Base-by-base conservation (phyloP, 495 filamentous ascomycete species). In the Penicillium parvum region DNA sequence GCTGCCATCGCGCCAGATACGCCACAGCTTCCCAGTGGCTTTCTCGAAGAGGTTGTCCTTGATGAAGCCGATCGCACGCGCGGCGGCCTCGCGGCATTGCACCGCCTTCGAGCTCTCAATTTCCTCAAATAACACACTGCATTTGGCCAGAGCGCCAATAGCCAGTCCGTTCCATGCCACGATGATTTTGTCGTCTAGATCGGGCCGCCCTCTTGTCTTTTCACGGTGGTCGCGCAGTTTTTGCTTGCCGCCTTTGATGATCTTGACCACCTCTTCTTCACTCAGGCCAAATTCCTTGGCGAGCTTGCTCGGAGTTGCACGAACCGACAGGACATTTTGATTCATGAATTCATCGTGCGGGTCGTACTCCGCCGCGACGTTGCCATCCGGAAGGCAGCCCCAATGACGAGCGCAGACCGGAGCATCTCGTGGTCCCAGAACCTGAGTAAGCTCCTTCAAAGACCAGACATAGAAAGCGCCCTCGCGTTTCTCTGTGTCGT, bases 381-480 rank as follows among this genome's bases (percentile, higher is more conserved):
- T 98, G 27, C 92, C 94, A 47, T 95, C 80, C 12, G 86, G 75
- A n/a, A 79, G 75, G 12, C 96, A 86, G 50, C 86, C 84, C 78
- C 84, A 97, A 61, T 95, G 90, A 14, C 79, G 81, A 16, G 88
- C 88, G 43, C 85, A 84, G 21, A 96, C 78, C 3, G 80, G 75
- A 17, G 78, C 82, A 45, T 84, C 83, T 17, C 83, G 78, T 16
- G 79, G 65, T 3, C 81, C 83, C 2, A 96, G 78, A 3, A 95
- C 77, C 37, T 79, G 75, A 23, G 88, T 83, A 50, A 96, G 83
- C 50, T 97, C 91, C 51, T 88, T 84, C 40, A 85, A 69, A 0
- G 90, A 95, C 90, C 91, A 98, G 14, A 95, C 79, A 56, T 98
- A 97, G 55, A 88, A 97, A 2, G 92, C 92, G 14, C 92, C 92